Evolutionary conservation across 306 rosid genomes (phyloP), one percentile per base, ranked within the genome.

Genomic region (Casuarina cunninghamiana): DNA sequence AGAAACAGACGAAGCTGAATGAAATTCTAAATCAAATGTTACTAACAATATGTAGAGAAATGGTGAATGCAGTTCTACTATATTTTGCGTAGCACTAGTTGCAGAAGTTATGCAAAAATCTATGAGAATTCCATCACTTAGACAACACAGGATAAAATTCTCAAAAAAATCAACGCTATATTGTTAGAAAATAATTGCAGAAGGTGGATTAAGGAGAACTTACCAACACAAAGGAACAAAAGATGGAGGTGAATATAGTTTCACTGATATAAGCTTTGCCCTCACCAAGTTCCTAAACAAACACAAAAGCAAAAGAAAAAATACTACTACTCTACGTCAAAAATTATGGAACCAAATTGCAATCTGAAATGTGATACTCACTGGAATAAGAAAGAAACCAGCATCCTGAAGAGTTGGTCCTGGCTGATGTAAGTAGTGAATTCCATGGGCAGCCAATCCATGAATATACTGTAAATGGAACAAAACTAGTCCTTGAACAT

Each of bases 341-440:
- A 19, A 5, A 69, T 46, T 39, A 68, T 50, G 46, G 6, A 32
- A 69, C 57, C 69, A 32, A 16, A 54, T 17, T 63, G 55, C 10
- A 41, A 67, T 9, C 62, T 53, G 10, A 7, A 69, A 38, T 80
- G 69, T 13, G 53, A 78, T 78, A 85, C 97, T 4, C 73, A 94
- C 97, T 73, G 95, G 97, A 48, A 94, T 87, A 72, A 93, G 77
- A 77, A 88, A 83, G 87, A 90, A 93, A 57, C 97, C 98, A 81
- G 87, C 79, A 86, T 93, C 98, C 81, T 90, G 98, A 75, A 90
- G 98, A 39, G 54, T 67, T 55, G 94, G 94, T 62, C 93, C 97
- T 38, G 98, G 98, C 86, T 81, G 88, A 83, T 91, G 98, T 43
- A 94, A 77, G 79, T 90, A 94, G 79, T 94, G 98, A 83, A 94